Evolutionary conservation across 768 basidiomycete genomes (phyloP), one percentile per base, ranked within the genome.

Genomic region (Lyophyllum atratum): DNA sequence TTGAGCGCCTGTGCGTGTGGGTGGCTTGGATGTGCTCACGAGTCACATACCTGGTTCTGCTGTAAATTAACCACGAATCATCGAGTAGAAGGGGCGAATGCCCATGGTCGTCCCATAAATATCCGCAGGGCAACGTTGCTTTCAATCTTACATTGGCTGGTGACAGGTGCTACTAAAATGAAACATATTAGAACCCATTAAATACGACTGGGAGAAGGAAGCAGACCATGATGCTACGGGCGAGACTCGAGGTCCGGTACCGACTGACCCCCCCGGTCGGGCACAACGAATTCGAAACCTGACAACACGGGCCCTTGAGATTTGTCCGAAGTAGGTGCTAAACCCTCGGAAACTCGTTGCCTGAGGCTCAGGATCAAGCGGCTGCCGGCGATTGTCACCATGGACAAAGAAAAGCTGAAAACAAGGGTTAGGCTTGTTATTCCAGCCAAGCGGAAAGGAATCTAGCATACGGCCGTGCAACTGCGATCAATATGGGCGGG

Each of bases 401-500:
- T 49, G 28, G 54, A 62, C 3, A 56, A 19, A 5, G 60, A 55
- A 15, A 62, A 53, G 17, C 60, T 62, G 15, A 14, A 15, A 34
- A 24, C 6, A 24, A 12, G 25, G 7, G 6, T 6, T 15, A 7
- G 28, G 24, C 26, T 4, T 8, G 21, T 14, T 29, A 21, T 44
- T 21, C 14, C 31, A 19, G 24, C 28, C 2, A 8, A 28, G 21
- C 26, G 14, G 44, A 15, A 17, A 22, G 19, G 33, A 21, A 12
- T 46, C 4, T 14, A 15, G 46, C 60, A 4, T 58, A 62, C 60
- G 57, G 60, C 28, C 52, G 56, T 19, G 54, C 31, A 21, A 62
- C 3, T 7, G 45, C 57, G 17, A 55, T 28, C 31, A 59, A 42
- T 29, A 26, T 43, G 12, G 21, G 15, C 4, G 54, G 47, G 2